These are phyloP conservation scores for Aspergillus fructus DNA, from an alignment of 2,329 filamentous ascomycete species.

Conservation along the genomic window DNA sequence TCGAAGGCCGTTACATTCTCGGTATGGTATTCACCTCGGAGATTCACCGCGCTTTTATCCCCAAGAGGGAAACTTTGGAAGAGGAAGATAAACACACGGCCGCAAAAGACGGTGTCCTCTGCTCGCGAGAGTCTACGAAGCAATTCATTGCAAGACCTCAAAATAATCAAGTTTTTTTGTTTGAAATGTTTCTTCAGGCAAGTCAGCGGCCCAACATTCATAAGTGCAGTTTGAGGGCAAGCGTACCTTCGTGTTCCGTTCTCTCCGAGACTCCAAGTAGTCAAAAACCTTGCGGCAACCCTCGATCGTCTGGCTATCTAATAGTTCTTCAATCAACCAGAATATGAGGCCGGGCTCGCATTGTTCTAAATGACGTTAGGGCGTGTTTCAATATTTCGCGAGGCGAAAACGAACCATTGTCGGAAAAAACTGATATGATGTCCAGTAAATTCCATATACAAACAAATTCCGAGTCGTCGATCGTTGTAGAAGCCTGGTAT, in stretches of 20 bases:
- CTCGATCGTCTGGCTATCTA: conserved; percentile 93
- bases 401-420: conserved; percentile 62
- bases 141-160: conserved; percentile 94
- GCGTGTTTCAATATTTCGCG: not conserved
- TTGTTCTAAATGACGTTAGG: conserved; percentile 42
- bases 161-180: conserved; percentile 81
- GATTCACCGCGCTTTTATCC: conserved; percentile 95
- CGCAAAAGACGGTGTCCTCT: conserved; percentile 96
- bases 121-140: conserved; percentile 90
- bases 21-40: conserved; percentile 91
- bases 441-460: conserved; percentile 93
- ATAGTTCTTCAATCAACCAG: conserved; percentile 87
- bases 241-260: conserved; percentile 75
- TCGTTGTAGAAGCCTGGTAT: conserved; percentile 67
- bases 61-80: conserved; percentile 97
- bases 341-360: conserved; percentile 80
- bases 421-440: conserved; percentile 82
- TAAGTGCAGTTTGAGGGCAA: not conserved
- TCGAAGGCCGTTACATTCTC: conserved; percentile 92
- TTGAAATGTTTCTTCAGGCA: conserved; percentile 62
- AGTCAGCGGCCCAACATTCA: conserved; percentile 20
- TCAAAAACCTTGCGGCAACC: conserved; percentile 91
- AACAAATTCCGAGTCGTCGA: conserved; percentile 75
- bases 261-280: conserved; percentile 88
- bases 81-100: conserved; percentile 95